These are phyloP conservation scores for Guadua angustifolia DNA, from an alignment of 176 grass and related monocot genomes.

Conservation along the genomic window DNA sequence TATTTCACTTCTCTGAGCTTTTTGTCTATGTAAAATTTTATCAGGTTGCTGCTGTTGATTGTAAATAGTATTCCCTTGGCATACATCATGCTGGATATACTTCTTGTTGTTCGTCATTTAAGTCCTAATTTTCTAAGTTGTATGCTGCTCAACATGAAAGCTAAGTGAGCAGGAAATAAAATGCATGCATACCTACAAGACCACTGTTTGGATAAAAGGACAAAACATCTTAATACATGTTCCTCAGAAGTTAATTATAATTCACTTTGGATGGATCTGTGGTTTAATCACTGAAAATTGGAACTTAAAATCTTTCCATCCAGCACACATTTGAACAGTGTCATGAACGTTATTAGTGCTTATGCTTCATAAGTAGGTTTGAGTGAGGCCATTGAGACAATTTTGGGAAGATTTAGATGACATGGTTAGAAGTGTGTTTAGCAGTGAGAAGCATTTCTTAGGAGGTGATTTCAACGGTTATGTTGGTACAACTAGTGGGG, in stretches of 20 bases:
- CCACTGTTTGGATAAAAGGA: conserved; percentile 10
- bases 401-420: no score
- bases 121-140: not conserved
- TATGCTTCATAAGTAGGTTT: no score
- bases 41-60: conserved; percentile 37
- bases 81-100: conserved; percentile 14
- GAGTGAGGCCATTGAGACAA: no score
- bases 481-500: no score
- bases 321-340: not conserved
- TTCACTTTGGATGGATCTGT: not conserved
- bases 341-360: not conserved
- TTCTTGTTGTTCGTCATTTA: conserved; percentile 1
- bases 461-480: no score
- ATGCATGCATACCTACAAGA: not conserved
- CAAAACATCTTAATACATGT: conserved; percentile 19
- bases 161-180: conserved; percentile 5
- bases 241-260: not conserved
- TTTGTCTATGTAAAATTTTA: conserved; percentile 24
- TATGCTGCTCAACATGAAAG: conserved; percentile 22
- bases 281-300: not conserved
- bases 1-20: conserved; percentile 25
- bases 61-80: conserved; percentile 8
- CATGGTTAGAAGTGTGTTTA: no score
- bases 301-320: not conserved
- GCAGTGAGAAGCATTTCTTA: no score